These are phyloP conservation scores for Camellia japonica DNA, from an alignment of 148 eudicot species.

Conservation along the genomic window DNA sequence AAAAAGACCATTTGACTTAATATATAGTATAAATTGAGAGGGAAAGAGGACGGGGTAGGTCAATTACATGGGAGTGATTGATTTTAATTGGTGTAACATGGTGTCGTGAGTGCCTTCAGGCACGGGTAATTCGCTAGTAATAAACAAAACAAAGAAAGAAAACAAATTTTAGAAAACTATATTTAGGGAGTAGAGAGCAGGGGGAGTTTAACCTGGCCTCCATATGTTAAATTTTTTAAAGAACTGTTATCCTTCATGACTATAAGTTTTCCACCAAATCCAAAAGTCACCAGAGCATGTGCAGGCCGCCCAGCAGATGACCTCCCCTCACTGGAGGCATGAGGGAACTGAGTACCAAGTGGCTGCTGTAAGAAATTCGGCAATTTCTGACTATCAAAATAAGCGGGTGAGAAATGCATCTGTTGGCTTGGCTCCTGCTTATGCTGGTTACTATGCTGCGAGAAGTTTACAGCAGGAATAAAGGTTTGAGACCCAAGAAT, in stretches of 20 bases:
- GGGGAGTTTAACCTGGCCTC: constrained; percentile 40
- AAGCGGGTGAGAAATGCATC: constrained; percentile 25
- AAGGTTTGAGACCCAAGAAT: constrained; percentile 25
- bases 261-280: constrained; percentile 77
- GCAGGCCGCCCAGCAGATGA: constrained; percentile 63
- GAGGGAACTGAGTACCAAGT: constrained; percentile 12
- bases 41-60: too few species aligned
- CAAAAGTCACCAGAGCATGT: constrained; percentile 70
- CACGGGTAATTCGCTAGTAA: too few species aligned
- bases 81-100: not conserved
- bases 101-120: too few species aligned
- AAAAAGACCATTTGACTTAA: too few species aligned
- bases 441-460: constrained; percentile 34
- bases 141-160: too few species aligned
- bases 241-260: constrained; percentile 47
- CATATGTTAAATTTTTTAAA: constrained; percentile 31
- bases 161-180: not conserved
- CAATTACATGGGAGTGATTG: too few species aligned
- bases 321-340: constrained; percentile 26
- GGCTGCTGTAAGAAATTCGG: constrained; percentile 29
- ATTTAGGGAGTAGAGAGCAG: not conserved
- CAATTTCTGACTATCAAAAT: constrained; percentile 34
- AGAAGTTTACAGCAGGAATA: constrained; percentile 32
- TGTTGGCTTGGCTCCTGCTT: constrained; percentile 33
- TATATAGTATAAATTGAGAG: too few species aligned